Percentiles rank a stretch among this genome's conserved stretches.
Conservation (phyloP, 2,329 filamentous ascomycete species). For the Aspergillus piperis region DNA sequence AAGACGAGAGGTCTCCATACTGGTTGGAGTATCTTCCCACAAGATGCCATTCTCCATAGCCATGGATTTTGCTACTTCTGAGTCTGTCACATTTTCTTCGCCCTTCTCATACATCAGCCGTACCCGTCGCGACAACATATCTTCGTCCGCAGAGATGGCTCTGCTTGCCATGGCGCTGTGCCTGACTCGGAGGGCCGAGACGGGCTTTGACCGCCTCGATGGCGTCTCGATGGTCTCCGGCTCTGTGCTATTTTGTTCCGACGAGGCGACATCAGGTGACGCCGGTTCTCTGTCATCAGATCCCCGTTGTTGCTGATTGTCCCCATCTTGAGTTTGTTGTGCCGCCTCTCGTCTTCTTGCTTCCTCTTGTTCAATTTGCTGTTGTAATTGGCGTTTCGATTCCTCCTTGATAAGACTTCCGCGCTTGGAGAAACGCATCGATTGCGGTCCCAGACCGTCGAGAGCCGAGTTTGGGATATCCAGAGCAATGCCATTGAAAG, state of each 20-base stretch:
- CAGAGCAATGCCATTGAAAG: slow-evolving; percentile 55
- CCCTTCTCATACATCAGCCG: slow-evolving; percentile 65
- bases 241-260: slow-evolving; percentile 19
- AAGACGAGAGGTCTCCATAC: slow-evolving; percentile 32
- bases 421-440: slow-evolving; percentile 61
- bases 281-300: slow-evolving; percentile 3
- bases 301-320: slow-evolving; percentile 12
- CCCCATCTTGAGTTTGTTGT: slow-evolving; percentile 10
- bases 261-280: slow-evolving; percentile 11
- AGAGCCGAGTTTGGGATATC: slow-evolving; percentile 58
- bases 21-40: slow-evolving; percentile 41
- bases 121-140: slow-evolving; percentile 63
- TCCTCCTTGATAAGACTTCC: slow-evolving; percentile 61
- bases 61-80: slow-evolving; percentile 41
- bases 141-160: slow-evolving; percentile 64
- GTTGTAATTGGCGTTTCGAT: slow-evolving; percentile 37
- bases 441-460: slow-evolving; percentile 54
- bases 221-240: slow-evolving; percentile 26
- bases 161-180: slow-evolving; percentile 45
- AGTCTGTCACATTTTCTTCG: slow-evolving; percentile 54
- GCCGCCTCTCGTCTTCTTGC: slow-evolving; percentile 11
- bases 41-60: slow-evolving; percentile 41
- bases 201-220: slow-evolving; percentile 32
- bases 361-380: slow-evolving; percentile 23
- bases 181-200: slow-evolving; percentile 41